Evolutionary conservation across 169 alveolate species (phyloP).

Genomic region (Theileria orientalis): DNA sequence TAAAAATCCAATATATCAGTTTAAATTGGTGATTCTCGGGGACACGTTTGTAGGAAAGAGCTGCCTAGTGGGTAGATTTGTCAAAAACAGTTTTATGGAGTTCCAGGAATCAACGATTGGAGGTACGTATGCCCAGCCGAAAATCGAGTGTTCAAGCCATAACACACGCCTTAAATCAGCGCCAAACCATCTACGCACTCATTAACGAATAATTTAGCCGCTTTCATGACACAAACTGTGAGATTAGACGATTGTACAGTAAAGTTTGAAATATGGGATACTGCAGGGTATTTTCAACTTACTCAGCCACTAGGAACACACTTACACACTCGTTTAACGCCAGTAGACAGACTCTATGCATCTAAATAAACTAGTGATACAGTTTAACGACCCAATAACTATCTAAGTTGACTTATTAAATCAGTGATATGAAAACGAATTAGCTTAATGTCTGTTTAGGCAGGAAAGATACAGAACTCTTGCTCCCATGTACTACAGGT

Average conservation of each 20-base stretch:
- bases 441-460: constrained; percentile 47
- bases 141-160: neutral
- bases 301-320: too few species aligned
- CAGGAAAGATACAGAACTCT: constrained; percentile 84
- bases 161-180: too few species aligned
- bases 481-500: constrained; percentile 87
- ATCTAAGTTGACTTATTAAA: too few species aligned
- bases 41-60: constrained; percentile 93
- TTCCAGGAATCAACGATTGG: constrained; percentile 90
- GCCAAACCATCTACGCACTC: too few species aligned
- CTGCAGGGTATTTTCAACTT: constrained; percentile 76
- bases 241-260: constrained; percentile 77
- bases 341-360: too few species aligned
- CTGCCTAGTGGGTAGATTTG: constrained; percentile 82
- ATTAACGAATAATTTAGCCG: constrained; percentile 72
- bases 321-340: too few species aligned
- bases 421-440: too few species aligned
- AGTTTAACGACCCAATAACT: too few species aligned
- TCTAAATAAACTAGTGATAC: too few species aligned
- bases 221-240: constrained; percentile 85
- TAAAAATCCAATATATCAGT: constrained; percentile 44
- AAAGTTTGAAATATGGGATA: constrained; percentile 89
- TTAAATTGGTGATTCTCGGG: constrained; percentile 79
- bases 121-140: constrained; percentile 32
- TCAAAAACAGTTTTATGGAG: constrained; percentile 81